Conservation (phyloP, 257 asterid genomes). For the Galeopsis tetrahit region DNA sequence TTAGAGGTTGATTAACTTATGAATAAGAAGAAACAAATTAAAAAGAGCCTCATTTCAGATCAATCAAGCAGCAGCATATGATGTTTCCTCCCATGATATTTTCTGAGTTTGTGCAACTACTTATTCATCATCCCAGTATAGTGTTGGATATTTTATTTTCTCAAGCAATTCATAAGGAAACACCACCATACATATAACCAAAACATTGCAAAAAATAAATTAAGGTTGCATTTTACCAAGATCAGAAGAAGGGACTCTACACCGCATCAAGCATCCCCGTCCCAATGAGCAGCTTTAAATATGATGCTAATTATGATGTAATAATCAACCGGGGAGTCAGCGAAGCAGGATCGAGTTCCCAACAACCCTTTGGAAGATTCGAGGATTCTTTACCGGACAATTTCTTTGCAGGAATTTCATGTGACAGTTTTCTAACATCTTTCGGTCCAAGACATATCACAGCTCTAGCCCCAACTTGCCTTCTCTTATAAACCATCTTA, state of each 20-base stretch:
- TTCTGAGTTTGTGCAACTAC: neutral
- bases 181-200: neutral
- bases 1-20: neutral
- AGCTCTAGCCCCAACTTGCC: slow-evolving; percentile 64
- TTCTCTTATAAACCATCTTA: slow-evolving; percentile 74
- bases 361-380: slow-evolving; percentile 72
- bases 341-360: slow-evolving; percentile 91
- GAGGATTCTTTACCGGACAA: slow-evolving; percentile 70
- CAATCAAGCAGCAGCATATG: neutral
- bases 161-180: slow-evolving; percentile 13
- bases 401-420: slow-evolving; percentile 82
- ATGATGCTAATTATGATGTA: slow-evolving; percentile 2
- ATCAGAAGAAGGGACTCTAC: neutral
- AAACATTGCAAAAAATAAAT: slow-evolving; percentile 5
- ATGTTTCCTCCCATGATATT: neutral
- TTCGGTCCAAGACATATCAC: slow-evolving; percentile 51
- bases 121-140: neutral
- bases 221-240: slow-evolving; percentile 29
- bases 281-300: slow-evolving; percentile 6
- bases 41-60: neutral
- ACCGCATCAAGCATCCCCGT: slow-evolving; percentile 20
- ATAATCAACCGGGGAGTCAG: slow-evolving; percentile 51
- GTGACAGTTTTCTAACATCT: slow-evolving; percentile 63
- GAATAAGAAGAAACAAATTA: neutral
- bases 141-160: neutral